These are phyloP conservation scores for Leccinum uliginosum DNA, from an alignment of 768 basidiomycete species.

Conservation along the genomic window DNA sequence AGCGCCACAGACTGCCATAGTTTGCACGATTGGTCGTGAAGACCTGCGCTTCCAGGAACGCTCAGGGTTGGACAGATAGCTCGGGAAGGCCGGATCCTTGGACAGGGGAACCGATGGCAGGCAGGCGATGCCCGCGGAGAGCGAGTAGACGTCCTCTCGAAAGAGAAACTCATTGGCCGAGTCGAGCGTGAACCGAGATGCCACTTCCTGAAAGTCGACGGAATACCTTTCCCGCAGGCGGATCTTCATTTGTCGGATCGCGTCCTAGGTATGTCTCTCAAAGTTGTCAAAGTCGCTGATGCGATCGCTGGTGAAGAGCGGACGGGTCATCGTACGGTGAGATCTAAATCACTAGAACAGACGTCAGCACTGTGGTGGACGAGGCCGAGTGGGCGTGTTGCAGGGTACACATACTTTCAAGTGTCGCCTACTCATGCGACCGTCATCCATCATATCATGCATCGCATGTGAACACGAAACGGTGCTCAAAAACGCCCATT, in stretches of 20 bases:
- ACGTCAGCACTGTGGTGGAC: not conserved
- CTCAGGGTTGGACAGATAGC: constrained; percentile 32
- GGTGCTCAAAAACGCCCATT: constrained; percentile 31
- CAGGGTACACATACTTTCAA: constrained; percentile 36
- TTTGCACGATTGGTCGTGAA: constrained; percentile 30
- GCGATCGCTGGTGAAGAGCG: constrained; percentile 39
- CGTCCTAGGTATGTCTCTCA: constrained; percentile 33
- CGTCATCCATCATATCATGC: not conserved
- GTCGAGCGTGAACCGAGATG: constrained; percentile 49
- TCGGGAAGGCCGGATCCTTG: constrained; percentile 20
- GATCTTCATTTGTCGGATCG: constrained; percentile 29
- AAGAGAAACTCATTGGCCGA: constrained; percentile 57
- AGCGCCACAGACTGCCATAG: constrained; percentile 41
- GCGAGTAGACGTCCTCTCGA: constrained; percentile 36
- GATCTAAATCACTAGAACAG: constrained; percentile 29
- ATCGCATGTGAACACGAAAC: not conserved
- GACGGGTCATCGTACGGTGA: constrained; percentile 40
- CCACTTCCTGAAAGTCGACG: constrained; percentile 43
- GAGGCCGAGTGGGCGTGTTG: not conserved
- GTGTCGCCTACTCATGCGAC: constrained; percentile 22
- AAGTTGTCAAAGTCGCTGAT: constrained; percentile 40
- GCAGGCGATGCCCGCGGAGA: constrained; percentile 36
- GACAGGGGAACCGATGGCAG: constrained; percentile 23
- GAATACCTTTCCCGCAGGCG: constrained; percentile 34
- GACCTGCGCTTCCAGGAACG: constrained; percentile 37